These are phyloP conservation scores for Ceratobasidium sp. DNA, from an alignment of 1,284 basidiomycete genomes.

Conservation along the genomic window DNA sequence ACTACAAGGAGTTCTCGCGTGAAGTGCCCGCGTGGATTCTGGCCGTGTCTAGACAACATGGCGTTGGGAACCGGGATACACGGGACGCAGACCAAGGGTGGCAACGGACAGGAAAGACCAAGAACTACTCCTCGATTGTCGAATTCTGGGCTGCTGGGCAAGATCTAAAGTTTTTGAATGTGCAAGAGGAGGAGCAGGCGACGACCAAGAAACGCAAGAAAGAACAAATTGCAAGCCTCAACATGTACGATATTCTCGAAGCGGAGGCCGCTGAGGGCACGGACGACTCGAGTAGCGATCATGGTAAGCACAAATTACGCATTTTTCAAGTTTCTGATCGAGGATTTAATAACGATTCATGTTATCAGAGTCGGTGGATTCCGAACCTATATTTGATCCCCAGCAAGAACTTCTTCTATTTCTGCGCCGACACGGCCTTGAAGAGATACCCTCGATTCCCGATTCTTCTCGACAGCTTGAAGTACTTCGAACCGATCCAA, in stretches of 20 bases:
- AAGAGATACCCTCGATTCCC: slow-evolving; percentile 13
- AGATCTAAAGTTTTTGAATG: slow-evolving; percentile 26
- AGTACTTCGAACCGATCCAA: neutral
- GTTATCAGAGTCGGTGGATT: neutral
- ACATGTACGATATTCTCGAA: too few species aligned
- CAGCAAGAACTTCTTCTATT: neutral
- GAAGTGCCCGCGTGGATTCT: slow-evolving; percentile 56
- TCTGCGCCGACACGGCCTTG: slow-evolving; percentile 5
- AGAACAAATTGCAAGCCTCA: too few species aligned
- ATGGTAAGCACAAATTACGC: slow-evolving; percentile 1
- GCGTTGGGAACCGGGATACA: slow-evolving; percentile 5
- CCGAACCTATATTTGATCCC: neutral
- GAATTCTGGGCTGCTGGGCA: slow-evolving; percentile 5
- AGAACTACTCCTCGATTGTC: neutral
- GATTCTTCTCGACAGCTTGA: neutral
- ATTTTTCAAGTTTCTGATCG: neutral
- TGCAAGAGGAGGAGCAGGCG: too few species aligned
- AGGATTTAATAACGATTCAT: neutral
- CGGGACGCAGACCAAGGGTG: neutral
- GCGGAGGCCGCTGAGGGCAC: too few species aligned
- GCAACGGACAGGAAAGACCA: neutral
- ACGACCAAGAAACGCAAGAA: too few species aligned
- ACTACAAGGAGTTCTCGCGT: slow-evolving; percentile 50
- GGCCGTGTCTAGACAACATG: slow-evolving; percentile 28
- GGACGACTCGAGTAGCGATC: neutral